Conservation (phyloP, 2,329 filamentous ascomycete species). For the Amauroascus niger region DNA sequence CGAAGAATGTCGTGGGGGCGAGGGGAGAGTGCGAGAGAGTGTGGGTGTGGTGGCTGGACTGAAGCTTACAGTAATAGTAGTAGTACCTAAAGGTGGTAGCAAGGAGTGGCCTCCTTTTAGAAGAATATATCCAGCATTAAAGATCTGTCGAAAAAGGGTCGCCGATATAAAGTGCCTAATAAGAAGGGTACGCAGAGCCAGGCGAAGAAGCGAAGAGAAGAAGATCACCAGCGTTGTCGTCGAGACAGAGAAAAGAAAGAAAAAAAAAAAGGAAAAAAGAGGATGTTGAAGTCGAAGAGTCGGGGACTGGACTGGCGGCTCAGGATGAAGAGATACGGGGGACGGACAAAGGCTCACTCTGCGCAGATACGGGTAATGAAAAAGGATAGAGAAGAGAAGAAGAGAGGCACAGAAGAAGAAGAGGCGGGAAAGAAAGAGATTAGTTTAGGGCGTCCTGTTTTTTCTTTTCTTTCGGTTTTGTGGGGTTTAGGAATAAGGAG, state of each 20-base stretch:
- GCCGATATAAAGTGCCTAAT: not conserved
- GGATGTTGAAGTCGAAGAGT: not conserved
- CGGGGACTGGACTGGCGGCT: not conserved
- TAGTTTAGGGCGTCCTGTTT: not conserved
- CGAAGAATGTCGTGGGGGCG: not conserved
- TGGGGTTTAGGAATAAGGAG: not conserved
- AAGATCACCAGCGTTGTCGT: slow-evolving; percentile 3
- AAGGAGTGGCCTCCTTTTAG: not conserved
- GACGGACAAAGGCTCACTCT: not conserved
- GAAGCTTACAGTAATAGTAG: not conserved
- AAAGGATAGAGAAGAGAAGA: slow-evolving; percentile 15
- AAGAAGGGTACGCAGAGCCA: slow-evolving; percentile 3
- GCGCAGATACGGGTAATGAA: not conserved
- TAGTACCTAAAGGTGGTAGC: not conserved
- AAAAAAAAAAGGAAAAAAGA: no score
- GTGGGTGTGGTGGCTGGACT: not conserved
- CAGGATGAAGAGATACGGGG: not conserved
- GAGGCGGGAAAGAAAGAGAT: slow-evolving; percentile 2
- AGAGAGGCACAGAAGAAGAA: slow-evolving; percentile 24
- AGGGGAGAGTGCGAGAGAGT: not conserved
- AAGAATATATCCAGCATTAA: slow-evolving; percentile 10
- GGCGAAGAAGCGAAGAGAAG: slow-evolving; percentile 2
- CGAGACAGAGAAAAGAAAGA: slow-evolving; percentile 1
- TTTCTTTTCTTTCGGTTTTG: not conserved
- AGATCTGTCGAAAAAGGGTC: slow-evolving; percentile 6